A percentile compares a stretch with the other conserved stretches of the same genome.
These are phyloP conservation scores for Binderoboletus segoi DNA, from an alignment of 1,284 basidiomycete species.

Conservation along the genomic window DNA sequence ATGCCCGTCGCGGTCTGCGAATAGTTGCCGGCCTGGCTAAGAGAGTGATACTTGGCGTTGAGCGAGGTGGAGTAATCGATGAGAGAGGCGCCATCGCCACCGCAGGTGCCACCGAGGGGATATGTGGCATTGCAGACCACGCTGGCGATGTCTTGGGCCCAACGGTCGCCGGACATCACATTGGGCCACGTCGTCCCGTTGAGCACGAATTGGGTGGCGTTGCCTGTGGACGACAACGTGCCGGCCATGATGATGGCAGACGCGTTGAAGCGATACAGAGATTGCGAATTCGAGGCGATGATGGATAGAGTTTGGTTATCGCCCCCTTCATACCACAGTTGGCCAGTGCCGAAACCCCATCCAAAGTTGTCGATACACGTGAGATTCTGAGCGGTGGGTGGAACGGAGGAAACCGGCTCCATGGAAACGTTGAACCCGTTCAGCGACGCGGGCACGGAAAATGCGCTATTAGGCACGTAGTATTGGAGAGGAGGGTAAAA, in stretches of 20 bases:
- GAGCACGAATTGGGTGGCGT: conserved; percentile 9
- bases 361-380: conserved; percentile 1
- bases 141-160: conserved; percentile 18
- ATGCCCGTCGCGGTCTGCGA: background rate
- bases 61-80: background rate
- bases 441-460: conserved; percentile 6
- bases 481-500: conserved; percentile 19
- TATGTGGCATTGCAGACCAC: conserved; percentile 17
- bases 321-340: conserved; percentile 7
- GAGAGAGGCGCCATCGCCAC: background rate
- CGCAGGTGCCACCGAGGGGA: background rate
- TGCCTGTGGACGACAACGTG: conserved; percentile 8
- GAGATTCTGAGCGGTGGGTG: conserved; percentile 13
- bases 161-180: conserved; percentile 13
- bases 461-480: background rate
- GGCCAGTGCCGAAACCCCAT: no score
- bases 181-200: conserved; percentile 21
- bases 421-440: conserved; percentile 22
- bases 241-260: conserved; percentile 7
- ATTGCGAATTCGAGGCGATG: background rate
- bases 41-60: background rate
- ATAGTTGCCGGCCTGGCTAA: background rate
- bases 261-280: conserved; percentile 13
- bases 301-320: conserved; percentile 16
- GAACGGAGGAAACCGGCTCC: conserved; percentile 14